phyloP scores from a whole-genome alignment of 169 alveolate species.

The Perkinsus marinus region DNA sequence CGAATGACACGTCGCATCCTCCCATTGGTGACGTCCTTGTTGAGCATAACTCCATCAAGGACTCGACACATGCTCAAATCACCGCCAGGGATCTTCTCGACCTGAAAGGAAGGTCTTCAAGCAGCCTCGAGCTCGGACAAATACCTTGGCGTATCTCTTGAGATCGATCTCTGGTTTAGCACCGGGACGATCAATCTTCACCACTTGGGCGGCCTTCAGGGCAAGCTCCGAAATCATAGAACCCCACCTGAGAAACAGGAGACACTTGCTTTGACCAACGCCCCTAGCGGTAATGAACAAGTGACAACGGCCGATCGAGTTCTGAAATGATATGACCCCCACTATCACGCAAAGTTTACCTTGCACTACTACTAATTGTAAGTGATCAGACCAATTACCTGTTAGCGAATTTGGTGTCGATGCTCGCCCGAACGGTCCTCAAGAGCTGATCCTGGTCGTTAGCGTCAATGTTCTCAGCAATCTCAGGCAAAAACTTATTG shows the following conservation, averaged over 20 bases:
- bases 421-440: slow-evolving; percentile 25
- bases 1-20: slow-evolving; percentile 79
- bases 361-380: too few species aligned
- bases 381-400: not conserved
- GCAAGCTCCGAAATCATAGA: slow-evolving; percentile 77
- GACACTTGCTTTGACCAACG: too few species aligned
- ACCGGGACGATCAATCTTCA: slow-evolving; percentile 43
- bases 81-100: slow-evolving; percentile 99
- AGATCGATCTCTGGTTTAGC: slow-evolving; percentile 78
- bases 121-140: not conserved
- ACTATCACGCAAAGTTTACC: too few species aligned
- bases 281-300: not conserved
- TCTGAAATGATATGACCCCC: slow-evolving; percentile 33
- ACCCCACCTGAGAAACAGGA: slow-evolving; percentile 71
- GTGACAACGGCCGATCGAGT: not conserved
- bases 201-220: slow-evolving; percentile 79
- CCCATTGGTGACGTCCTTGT: slow-evolving; percentile 96
- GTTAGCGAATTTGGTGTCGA: slow-evolving; percentile 30
- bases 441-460: slow-evolving; percentile 44
- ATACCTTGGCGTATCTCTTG: slow-evolving; percentile 44
- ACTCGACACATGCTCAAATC: slow-evolving; percentile 83
- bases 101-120: slow-evolving; percentile 28
- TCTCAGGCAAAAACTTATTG: slow-evolving; percentile 57
- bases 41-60: slow-evolving; percentile 89
- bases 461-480: slow-evolving; percentile 69